Evolutionary conservation across 331 rosid species (phyloP).

Genomic region (Malus hybrid): DNA sequence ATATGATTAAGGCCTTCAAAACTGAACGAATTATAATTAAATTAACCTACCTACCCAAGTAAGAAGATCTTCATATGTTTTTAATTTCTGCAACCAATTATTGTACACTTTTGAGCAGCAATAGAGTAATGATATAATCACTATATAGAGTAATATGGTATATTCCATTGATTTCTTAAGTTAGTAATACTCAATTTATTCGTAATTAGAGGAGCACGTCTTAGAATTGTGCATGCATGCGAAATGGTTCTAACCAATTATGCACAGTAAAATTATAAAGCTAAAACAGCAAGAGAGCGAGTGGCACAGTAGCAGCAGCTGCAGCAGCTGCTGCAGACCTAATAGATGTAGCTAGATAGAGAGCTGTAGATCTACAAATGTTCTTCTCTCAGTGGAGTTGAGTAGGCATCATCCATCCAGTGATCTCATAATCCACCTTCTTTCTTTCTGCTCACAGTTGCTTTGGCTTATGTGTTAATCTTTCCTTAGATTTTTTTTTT

Average conservation of each 20-base stretch:
- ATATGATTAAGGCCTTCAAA: background rate
- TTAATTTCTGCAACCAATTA: background rate
- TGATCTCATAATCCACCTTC: constrained; percentile 19
- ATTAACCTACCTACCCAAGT: background rate
- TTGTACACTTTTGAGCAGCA: background rate
- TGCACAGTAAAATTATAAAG: no score
- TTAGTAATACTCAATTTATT: background rate
- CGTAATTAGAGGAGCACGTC: no score
- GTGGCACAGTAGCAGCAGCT: no score
- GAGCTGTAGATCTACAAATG: background rate
- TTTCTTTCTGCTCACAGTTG: background rate
- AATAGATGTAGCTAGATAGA: no score
- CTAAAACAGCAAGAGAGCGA: no score
- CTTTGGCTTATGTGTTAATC: constrained; percentile 13
- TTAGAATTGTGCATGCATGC: background rate
- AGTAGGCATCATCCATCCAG: constrained; percentile 36
- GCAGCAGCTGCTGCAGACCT: no score
- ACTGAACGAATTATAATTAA: background rate
- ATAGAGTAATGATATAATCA: no score
- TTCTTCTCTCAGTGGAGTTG: constrained; percentile 13
- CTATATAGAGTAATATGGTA: background rate
- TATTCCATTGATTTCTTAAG: background rate
- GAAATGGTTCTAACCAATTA: no score
- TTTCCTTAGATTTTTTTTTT: constrained; percentile 40
- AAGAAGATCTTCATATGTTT: background rate